Conservation (phyloP, 2,329 filamentous ascomycete genomes). For the Phoma sp. region DNA sequence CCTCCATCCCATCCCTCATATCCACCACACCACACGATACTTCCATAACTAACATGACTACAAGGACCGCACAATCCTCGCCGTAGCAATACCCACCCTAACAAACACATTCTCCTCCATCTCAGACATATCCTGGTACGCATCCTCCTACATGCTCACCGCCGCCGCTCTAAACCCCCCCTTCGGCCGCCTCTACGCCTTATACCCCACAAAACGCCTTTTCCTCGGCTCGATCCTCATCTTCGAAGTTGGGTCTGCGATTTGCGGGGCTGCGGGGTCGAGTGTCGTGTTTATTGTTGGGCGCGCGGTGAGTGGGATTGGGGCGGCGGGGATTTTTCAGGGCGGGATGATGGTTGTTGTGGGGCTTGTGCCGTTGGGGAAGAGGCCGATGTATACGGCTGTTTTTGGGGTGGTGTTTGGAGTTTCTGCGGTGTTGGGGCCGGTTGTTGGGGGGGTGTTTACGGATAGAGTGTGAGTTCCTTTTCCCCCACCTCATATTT, state of each 20-base stretch:
- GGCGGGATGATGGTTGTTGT: constrained; percentile 56
- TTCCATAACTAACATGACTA: too few species aligned
- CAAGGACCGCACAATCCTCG: constrained; percentile 31
- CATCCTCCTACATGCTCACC: constrained; percentile 54
- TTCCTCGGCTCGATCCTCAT: constrained; percentile 50
- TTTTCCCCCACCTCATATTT: too few species aligned
- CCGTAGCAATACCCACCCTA: constrained; percentile 37
- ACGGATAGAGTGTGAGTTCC: constrained; percentile 40
- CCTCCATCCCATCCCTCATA: not conserved
- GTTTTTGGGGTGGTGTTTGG: constrained; percentile 56
- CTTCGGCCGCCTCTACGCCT: constrained; percentile 58
- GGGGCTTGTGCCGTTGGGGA: constrained; percentile 51
- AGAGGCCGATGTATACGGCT: constrained; percentile 55
- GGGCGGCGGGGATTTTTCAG: constrained; percentile 54
- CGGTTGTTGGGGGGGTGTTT: constrained; percentile 44
- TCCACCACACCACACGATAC: not conserved
- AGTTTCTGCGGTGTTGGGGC: constrained; percentile 46
- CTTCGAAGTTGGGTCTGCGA: constrained; percentile 53
- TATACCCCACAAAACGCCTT: constrained; percentile 50
- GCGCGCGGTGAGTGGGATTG: constrained; percentile 57
- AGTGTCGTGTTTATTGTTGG: constrained; percentile 57
- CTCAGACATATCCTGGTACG: constrained; percentile 41
- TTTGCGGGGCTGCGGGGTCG: constrained; percentile 52
- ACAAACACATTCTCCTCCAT: constrained; percentile 38
- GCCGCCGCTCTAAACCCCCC: constrained; percentile 55